Evolutionary conservation across 495 filamentous ascomycete genomes (phyloP).

Genomic region (Bombardia bombarda): DNA sequence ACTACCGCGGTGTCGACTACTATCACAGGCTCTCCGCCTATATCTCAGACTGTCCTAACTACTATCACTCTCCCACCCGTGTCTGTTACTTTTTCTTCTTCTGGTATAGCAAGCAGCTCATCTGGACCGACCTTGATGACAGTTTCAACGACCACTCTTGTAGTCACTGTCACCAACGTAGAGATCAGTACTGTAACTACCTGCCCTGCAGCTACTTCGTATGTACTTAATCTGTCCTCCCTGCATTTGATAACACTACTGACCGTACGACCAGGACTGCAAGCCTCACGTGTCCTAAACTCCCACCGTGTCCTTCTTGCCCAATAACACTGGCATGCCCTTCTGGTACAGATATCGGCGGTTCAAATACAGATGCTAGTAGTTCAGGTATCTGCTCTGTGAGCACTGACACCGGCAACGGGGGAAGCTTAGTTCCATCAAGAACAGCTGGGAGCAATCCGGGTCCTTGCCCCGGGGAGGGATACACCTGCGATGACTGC

Average conservation of each 20-base stretch:
- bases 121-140: background rate
- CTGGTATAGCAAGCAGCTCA: background rate
- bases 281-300: constrained; percentile 2
- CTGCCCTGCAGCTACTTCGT: constrained; percentile 3
- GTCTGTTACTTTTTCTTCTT: background rate
- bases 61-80: background rate
- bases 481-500: constrained; percentile 34
- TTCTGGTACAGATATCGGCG: too few relatives aligned
- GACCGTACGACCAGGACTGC: constrained; percentile 1
- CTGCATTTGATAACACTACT: constrained; percentile 2
- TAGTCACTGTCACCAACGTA: constrained; percentile 2
- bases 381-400: too few relatives aligned
- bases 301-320: background rate
- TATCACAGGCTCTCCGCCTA: background rate
- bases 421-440: background rate
- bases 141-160: background rate
- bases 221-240: background rate
- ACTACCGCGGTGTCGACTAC: background rate
- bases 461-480: constrained; percentile 28
- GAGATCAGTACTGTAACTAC: constrained; percentile 7
- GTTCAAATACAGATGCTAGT: too few relatives aligned
- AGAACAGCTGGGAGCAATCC: background rate
- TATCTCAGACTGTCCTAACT: too few relatives aligned
- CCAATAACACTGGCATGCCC: background rate
- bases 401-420: background rate